Evolutionary conservation across 148 eudicot genomes (phyloP), one percentile per base, ranked within the genome.

Genomic region (Vaccinium corymbosum): DNA sequence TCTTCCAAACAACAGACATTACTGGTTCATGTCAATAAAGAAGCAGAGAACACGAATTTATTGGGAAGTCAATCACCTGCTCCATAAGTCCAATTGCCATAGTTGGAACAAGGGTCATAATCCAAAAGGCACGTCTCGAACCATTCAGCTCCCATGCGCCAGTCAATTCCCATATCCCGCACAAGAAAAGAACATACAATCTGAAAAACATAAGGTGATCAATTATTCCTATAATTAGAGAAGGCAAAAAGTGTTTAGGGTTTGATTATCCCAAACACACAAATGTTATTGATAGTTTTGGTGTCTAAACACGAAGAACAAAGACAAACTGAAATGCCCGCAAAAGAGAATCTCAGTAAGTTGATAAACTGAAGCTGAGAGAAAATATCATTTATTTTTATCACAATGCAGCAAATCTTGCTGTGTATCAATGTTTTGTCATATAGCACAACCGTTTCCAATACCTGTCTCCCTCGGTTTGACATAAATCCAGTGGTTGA

Each of bases 61-160:
- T 5, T 8, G 46, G 19, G n/a, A 59, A 82, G 80, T 22, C 17
- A 78, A 86, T 71, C 62, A 96, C 98, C 98, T 87, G 98, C 98
- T 84, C 98, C 98, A 82, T 96, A 96, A 10, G 98, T 94, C 98
- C 98, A 96, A 53, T 96, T 96, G 42, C 98, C 98, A 64, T 96
- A 96, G 84, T 96, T 96, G 75, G 98, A 96, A 85, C 95, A 96
- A 12, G 98, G 98, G 85, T 96, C 98, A 83, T 96, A 94, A 89
- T 94, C 98, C 86, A 95, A 87, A 88, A 95, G 98, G 84, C 97
- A 94, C 11, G 98, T 89, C 89, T 95, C 98, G 49, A 94, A 95
- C 98, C 98, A 95, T 85, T 95, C 98, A 17, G 98, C 98, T 87
- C 98, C 98, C 98, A 94, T 95, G 42, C 98, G 91, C 98, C 98